Percentiles rank a stretch among this genome's conserved stretches.
phyloP scores from a whole-genome alignment of 305 asterid species.

The Solanum hybrid region DNA sequence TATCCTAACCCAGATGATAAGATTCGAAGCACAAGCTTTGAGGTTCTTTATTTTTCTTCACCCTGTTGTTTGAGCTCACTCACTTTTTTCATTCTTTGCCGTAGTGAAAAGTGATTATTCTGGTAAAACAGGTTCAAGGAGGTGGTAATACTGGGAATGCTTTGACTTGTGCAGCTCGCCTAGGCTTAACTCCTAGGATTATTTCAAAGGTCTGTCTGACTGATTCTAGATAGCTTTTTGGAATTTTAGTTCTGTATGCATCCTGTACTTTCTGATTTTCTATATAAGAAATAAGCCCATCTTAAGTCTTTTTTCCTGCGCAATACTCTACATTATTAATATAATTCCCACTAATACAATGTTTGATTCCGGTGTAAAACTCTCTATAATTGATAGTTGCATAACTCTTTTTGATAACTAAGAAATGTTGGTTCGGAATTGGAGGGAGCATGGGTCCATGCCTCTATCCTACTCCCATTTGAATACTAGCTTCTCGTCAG shows the following conservation, averaged over 20 bases:
- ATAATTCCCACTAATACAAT: neutral
- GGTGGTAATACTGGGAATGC: constrained; percentile 98
- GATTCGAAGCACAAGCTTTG: constrained; percentile 66
- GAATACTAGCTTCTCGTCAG: neutral
- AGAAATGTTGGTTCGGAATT: neutral
- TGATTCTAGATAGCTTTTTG: neutral
- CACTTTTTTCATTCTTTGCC: neutral
- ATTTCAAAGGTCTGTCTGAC: constrained; percentile 62
- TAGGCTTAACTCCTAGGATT: constrained; percentile 69
- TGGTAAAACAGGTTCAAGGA: constrained; percentile 54
- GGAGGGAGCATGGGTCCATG: neutral
- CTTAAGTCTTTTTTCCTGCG: neutral
- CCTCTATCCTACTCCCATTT: neutral
- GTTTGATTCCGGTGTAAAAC: neutral
- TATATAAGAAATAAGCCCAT: neutral
- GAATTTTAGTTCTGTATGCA: neutral
- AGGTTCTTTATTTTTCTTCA: constrained; percentile 29
- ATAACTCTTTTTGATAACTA: neutral
- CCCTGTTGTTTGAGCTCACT: neutral
- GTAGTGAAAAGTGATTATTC: neutral
- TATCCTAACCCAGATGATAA: constrained; percentile 93
- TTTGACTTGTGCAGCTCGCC: constrained; percentile 80
- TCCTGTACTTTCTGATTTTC: neutral
- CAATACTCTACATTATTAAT: neutral
- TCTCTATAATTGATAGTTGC: neutral